Conservation (phyloP, 345 rosid species). For the Dipteronia sinensis region DNA sequence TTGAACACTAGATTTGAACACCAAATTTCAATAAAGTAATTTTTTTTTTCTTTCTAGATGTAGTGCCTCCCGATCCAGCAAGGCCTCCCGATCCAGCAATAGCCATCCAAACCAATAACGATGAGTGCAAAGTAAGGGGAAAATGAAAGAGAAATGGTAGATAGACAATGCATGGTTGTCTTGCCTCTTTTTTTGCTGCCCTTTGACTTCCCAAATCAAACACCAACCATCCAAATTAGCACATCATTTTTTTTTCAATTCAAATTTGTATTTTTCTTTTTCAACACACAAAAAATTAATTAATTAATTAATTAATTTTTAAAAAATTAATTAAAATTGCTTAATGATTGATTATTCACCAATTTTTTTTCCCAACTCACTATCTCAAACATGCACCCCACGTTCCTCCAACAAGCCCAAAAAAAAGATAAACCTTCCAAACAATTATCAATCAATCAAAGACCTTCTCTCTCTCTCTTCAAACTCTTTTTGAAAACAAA, state of each 20-base stretch:
- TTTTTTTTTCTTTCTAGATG: no score
- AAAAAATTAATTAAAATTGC: not conserved
- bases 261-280: not conserved
- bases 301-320: not conserved
- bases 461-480: not conserved
- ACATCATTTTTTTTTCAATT: not conserved
- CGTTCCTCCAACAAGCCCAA: conserved; percentile 33
- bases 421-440: not conserved
- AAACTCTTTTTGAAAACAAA: conserved; percentile 2
- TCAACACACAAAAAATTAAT: not conserved
- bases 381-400: conserved; percentile 57
- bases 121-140: not conserved
- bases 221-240: conserved; percentile 26
- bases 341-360: not conserved
- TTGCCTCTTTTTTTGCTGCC: conserved; percentile 28
- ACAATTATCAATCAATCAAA: not conserved
- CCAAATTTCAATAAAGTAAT: no score
- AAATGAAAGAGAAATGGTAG: not conserved
- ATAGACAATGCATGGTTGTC: not conserved
- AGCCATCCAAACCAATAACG: not conserved
- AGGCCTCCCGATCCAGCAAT: no score
- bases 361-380: conserved; percentile 17
- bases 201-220: conserved; percentile 31
- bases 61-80: no score
- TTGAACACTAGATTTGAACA: no score